Conservation (phyloP, 1,284 basidiomycete genomes). For the Ustilago loliicola region DNA sequence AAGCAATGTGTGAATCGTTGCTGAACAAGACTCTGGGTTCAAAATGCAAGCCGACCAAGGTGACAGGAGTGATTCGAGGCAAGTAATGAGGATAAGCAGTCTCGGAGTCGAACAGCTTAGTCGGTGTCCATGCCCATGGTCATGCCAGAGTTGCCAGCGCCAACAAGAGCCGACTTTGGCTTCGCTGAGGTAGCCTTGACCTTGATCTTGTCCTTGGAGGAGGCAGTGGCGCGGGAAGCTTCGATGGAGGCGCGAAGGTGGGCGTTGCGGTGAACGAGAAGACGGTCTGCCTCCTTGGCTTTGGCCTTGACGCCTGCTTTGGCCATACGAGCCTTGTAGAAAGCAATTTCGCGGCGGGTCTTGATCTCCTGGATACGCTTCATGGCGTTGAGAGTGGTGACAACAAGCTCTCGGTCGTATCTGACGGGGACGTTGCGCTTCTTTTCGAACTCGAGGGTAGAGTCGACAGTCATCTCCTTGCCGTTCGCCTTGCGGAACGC, state of each 20-base stretch:
- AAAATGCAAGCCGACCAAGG: not conserved
- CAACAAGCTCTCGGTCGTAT: constrained; percentile 94
- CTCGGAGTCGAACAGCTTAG: not conserved
- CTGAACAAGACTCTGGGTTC: too few relatives aligned
- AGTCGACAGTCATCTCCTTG: constrained; percentile 99
- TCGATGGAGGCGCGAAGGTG: constrained; percentile 63
- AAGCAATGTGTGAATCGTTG: too few relatives aligned
- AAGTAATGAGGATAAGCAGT: not conserved
- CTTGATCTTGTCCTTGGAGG: constrained; percentile 55
- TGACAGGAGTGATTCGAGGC: not conserved
- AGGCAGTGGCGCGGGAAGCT: constrained; percentile 35
- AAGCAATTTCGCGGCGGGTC: constrained; percentile 89
- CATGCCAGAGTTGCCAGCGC: constrained; percentile 52
- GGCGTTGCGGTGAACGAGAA: constrained; percentile 63
- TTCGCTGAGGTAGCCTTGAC: constrained; percentile 53
- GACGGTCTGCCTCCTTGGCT: constrained; percentile 61
- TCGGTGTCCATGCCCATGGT: constrained; percentile 62
- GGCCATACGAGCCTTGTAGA: constrained; percentile 75
- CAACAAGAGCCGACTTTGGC: constrained; percentile 57
- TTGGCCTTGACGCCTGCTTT: constrained; percentile 65
- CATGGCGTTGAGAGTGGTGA: constrained; percentile 97
- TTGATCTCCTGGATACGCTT: constrained; percentile 95
- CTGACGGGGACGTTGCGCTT: constrained; percentile 96
- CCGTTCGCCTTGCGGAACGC: constrained; percentile 98
- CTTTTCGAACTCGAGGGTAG: constrained; percentile 99